Conservation (phyloP, 1,284 basidiomycete species). For the Peniophora sp. region DNA sequence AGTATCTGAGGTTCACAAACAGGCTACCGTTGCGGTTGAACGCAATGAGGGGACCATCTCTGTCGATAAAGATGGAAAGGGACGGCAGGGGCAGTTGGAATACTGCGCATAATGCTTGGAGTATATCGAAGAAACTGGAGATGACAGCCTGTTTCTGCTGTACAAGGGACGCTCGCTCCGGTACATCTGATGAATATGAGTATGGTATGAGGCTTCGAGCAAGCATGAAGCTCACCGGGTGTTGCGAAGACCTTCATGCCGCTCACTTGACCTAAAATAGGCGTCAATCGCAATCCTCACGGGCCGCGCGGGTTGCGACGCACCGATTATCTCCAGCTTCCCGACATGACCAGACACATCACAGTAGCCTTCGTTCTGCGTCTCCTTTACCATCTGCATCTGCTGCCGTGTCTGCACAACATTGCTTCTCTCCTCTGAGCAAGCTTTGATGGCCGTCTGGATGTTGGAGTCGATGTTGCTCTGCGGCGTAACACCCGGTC, state of each 20-base stretch:
- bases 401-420: constrained; percentile 56
- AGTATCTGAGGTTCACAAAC: constrained; percentile 87
- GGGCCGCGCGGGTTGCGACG: constrained; percentile 2
- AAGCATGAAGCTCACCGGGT: constrained; percentile 38
- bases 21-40: constrained; percentile 90
- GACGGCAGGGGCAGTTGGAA: constrained; percentile 62
- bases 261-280: constrained; percentile 48
- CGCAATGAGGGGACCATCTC: constrained; percentile 77
- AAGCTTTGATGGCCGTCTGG: constrained; percentile 72
- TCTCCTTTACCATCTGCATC: constrained; percentile 72
- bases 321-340: constrained; percentile 58
- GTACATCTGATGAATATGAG: constrained; percentile 38
- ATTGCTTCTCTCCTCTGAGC: constrained; percentile 59
- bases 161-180: constrained; percentile 42
- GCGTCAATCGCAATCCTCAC: neutral
- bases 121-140: constrained; percentile 62
- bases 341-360: constrained; percentile 66
- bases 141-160: constrained; percentile 43
- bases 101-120: constrained; percentile 47
- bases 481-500: constrained; percentile 42
- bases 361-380: constrained; percentile 74
- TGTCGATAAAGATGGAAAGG: constrained; percentile 85
- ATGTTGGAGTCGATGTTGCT: constrained; percentile 59
- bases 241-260: constrained; percentile 63
- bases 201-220: neutral